Base-by-base conservation (phyloP, 495 filamentous ascomycete species). In the Lichina pygmaea region DNA sequence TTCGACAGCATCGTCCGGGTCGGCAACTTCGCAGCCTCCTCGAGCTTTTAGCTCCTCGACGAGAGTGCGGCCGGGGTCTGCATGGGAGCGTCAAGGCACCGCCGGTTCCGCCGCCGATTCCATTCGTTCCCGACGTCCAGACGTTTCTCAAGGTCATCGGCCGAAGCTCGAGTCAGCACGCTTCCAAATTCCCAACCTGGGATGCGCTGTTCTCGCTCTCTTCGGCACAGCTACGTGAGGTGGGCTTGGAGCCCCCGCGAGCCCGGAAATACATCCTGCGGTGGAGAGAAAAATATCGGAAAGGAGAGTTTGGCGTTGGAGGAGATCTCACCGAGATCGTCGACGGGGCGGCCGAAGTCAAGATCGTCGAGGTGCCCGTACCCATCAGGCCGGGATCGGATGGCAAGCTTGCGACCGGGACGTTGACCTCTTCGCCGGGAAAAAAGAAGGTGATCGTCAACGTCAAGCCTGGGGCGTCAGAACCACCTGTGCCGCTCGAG, bases 131-230 rank as follows among this genome's bases (percentile, higher is more conserved):
- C 9, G 78, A 97, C 54, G 71, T 79, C 45, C 48, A 67, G 47
- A 93, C 85, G 43, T 95, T 97, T 63, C 80, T 97, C 48, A 79
- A 70, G 6, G 60, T 92, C 33, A 97, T 97, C 62, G 89, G 89
- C 54, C 89, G 89, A 48, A 72, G 73, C 51, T 71, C 92, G 51
- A 70, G 67, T 44, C 70, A 79, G 51, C 81, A 94, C 60, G 71
- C 75, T 9, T 61, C 73, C 55, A 82, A 95, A 57, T 77, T 97
- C 49, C 72, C 77, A 6, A 75, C 76, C 32, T 97, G 89, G 89
- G 80, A 85, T 24, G 69, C 78, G 7, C 69, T 97, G 17, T 97
- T 97, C 65, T 66, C 70, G 12, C 60, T 86, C 42, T 73, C 66
- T n/a, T 81, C 78, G 1, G 49, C 63, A 24, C 77, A 95, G 56